phyloP scores from a whole-genome alignment of 148 eudicot species.

The Polygonum maritimum region DNA sequence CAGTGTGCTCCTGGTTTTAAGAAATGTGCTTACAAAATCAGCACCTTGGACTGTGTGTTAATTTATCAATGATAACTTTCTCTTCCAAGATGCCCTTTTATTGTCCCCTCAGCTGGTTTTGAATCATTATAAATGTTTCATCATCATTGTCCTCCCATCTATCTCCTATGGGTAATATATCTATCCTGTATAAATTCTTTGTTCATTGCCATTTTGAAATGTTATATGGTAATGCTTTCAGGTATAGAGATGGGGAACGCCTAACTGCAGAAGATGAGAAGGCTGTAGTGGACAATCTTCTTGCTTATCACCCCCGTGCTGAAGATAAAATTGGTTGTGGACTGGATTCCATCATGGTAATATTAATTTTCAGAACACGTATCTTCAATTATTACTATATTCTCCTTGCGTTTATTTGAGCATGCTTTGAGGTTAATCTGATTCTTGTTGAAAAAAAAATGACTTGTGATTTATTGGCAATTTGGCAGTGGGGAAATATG shows the following conservation, averaged over 20 bases:
- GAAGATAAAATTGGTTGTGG: conserved; percentile 8
- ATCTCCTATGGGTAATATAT: not conserved
- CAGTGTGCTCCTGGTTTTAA: not conserved
- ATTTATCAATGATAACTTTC: not conserved
- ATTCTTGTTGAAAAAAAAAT: not conserved
- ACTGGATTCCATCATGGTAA: conserved; percentile 13
- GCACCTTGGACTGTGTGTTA: not conserved
- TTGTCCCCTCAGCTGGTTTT: not conserved
- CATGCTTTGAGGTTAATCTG: not conserved
- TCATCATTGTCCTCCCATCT: not conserved
- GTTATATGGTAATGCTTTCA: not conserved
- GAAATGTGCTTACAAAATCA: not conserved
- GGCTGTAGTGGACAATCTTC: conserved; percentile 6
- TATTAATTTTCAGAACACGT: not conserved
- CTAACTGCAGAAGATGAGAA: conserved; percentile 11
- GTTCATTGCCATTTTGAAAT: not conserved
- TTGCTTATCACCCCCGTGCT: conserved; percentile 12
- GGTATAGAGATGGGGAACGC: conserved; percentile 1
- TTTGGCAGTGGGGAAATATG: not conserved
- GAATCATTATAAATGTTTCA: not conserved
- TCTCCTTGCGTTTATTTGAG: not conserved
- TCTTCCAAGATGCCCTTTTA: not conserved
- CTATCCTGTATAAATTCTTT: not conserved
- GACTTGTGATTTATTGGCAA: not conserved
- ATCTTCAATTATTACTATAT: not conserved